Evolutionary conservation across 2,329 filamentous ascomycete genomes (phyloP).

Genomic region (Cytospora piceae): DNA sequence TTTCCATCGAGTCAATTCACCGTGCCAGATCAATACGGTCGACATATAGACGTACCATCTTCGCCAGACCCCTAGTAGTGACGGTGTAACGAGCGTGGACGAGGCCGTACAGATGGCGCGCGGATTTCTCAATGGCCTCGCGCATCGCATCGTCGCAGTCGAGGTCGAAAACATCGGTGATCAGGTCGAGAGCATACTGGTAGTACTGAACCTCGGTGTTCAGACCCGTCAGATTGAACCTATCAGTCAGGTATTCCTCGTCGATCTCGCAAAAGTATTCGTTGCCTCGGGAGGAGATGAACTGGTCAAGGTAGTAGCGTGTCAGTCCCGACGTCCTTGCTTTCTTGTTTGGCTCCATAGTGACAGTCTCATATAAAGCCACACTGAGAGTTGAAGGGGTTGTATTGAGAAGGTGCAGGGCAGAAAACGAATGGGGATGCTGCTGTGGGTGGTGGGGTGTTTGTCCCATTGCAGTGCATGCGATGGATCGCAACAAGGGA

Average conservation of each 20-base stretch:
- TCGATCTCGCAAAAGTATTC: conserved; percentile 99
- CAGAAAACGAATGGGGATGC: background rate
- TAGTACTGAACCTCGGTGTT: conserved; percentile 99
- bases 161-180: conserved; percentile 97
- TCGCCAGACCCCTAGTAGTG: conserved; percentile 87
- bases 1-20: conserved; percentile 12
- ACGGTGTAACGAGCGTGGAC: conserved; percentile 97
- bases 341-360: conserved; percentile 16
- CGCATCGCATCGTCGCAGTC: conserved; percentile 99
- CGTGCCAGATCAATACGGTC: background rate
- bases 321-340: conserved; percentile 20
- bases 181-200: conserved; percentile 91
- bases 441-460: conserved; percentile 11
- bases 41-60: conserved; percentile 74
- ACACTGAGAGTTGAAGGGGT: background rate
- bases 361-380: background rate
- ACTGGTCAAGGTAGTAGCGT: conserved; percentile 58
- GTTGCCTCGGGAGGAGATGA: conserved; percentile 95
- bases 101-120: conserved; percentile 90
- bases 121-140: conserved; percentile 97
- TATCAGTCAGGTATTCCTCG: conserved; percentile 96
- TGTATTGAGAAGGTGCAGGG: background rate
- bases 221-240: conserved; percentile 95
- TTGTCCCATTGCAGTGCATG: conserved; percentile 9
- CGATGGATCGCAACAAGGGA: conserved; percentile 12